A percentile compares a stretch with the other conserved stretches of the same genome.
Conservation (phyloP, 2,329 filamentous ascomycete genomes). For the Tolypocladium pustulatum region DNA sequence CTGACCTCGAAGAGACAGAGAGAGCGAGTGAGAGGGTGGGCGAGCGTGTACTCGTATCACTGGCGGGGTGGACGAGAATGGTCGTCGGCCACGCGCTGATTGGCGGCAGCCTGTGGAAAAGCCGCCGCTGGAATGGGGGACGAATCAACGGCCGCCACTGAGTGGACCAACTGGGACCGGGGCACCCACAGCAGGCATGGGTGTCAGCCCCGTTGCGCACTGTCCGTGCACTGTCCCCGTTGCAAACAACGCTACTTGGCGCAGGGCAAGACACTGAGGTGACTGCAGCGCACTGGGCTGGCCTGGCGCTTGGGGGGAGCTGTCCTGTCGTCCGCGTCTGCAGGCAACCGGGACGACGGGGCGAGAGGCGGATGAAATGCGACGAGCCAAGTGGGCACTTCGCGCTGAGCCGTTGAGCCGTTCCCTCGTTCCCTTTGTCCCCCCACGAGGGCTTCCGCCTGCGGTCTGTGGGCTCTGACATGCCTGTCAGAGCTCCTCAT, state of each 20-base stretch:
- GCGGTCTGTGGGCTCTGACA: background rate
- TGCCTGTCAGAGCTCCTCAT: background rate
- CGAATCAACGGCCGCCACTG: background rate
- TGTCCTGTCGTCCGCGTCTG: background rate
- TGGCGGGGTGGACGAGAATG: constrained; percentile 1
- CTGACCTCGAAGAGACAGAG: background rate
- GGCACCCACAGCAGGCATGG: background rate
- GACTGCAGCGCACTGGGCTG: background rate
- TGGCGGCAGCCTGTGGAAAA: background rate
- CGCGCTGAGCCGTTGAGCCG: background rate
- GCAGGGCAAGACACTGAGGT: background rate
- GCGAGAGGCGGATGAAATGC: background rate
- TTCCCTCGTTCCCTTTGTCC: background rate
- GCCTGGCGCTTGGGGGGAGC: constrained; percentile 1
- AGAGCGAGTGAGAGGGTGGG: background rate
- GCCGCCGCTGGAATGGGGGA: constrained; percentile 2
- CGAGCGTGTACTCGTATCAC: background rate
- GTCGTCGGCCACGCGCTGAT: background rate
- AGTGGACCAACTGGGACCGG: background rate
- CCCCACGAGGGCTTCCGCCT: background rate
- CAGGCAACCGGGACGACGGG: background rate
- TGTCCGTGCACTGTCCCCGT: background rate
- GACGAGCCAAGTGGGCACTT: background rate
- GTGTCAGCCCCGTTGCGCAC: background rate
- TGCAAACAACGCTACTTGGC: background rate